These are phyloP conservation scores for Drosera spatulata DNA, from an alignment of 179 eudicot genomes.

Conservation along the genomic window DNA sequence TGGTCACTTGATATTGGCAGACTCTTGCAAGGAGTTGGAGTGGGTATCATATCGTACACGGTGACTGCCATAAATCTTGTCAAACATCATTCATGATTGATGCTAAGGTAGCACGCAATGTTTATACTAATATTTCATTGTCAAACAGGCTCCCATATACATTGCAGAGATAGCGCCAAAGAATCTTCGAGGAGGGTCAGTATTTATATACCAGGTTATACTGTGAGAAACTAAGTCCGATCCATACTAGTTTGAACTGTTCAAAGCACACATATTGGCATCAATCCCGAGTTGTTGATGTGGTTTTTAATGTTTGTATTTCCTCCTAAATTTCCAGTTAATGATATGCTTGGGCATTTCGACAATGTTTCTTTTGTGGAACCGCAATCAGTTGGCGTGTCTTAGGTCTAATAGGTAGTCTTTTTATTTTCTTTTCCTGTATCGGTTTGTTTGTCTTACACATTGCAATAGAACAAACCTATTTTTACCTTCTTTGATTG, in stretches of 20 bases:
- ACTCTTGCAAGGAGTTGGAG: slow-evolving; percentile 21
- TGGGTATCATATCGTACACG: slow-evolving; percentile 22
- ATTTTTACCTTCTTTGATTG: background rate
- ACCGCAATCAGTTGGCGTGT: slow-evolving; percentile 52
- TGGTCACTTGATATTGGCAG: slow-evolving; percentile 40
- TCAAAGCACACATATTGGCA: no score
- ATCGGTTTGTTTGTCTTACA: background rate
- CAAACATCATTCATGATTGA: background rate
- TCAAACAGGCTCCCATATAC: slow-evolving; percentile 71
- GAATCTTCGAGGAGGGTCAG: slow-evolving; percentile 75
- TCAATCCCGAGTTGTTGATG: no score
- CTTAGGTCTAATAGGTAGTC: slow-evolving; percentile 57
- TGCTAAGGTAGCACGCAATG: background rate
- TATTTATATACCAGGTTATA: slow-evolving; percentile 63
- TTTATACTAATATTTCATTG: background rate
- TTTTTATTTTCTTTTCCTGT: background rate
- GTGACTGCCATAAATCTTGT: slow-evolving; percentile 8
- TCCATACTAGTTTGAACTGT: no score
- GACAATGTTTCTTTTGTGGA: slow-evolving; percentile 51
- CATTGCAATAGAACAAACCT: background rate
- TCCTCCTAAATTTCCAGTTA: slow-evolving; percentile 26
- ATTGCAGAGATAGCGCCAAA: slow-evolving; percentile 82
- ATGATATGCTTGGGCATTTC: slow-evolving; percentile 64
- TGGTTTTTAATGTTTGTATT: no score
- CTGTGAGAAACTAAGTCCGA: no score